Evolutionary conservation across 257 asterid genomes (phyloP), one percentile per base, ranked within the genome.

Genomic region (Cinchona pubescens): DNA sequence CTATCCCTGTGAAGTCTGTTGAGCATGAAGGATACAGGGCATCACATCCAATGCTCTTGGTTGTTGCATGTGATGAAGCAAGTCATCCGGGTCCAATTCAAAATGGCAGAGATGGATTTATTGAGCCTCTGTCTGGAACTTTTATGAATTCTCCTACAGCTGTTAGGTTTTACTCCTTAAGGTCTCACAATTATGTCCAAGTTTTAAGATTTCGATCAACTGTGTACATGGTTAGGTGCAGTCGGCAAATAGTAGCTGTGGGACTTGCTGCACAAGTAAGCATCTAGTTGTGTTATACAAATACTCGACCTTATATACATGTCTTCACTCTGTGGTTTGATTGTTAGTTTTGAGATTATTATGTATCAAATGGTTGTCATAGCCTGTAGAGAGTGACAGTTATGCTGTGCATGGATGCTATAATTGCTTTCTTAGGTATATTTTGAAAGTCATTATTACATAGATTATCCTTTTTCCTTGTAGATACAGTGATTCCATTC

Each of bases 191-290:
- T 51, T 83, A 85, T 73, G 86, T 85, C 61, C 89, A 85, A 75
- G 83, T 79, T 73, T 81, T 85, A 75, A 75, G 89, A 71, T 85
- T 85, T 80, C 85, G 89, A 49, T 85, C 89, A 35, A 77, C 85
- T 43, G 82, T 85, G 7, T 81, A 78, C 78, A 83, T 85, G 89
- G 85, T 85, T 69, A 83, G 87, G 75, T 83, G 85, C 82, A 85
- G 89, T 81, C 82, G 85, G 2, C 85, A 81, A 51, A 76, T 85
- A 68, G 89, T 85, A 51, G 89, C 89, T 66, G 85, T 85, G 75
- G 89, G 87, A 61, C 89, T 85, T 65, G 82, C 89, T 16, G 79
- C 87, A 23, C 89, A 85, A 78, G 89, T 85, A 62, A 78, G 75
- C 78, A 56, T 71, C 48, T 69, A 35, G 53, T 68, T 18, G 8